Evolutionary conservation across 176 grass and related monocot species (phyloP).

Genomic region (Puccinellia tenuiflora): DNA sequence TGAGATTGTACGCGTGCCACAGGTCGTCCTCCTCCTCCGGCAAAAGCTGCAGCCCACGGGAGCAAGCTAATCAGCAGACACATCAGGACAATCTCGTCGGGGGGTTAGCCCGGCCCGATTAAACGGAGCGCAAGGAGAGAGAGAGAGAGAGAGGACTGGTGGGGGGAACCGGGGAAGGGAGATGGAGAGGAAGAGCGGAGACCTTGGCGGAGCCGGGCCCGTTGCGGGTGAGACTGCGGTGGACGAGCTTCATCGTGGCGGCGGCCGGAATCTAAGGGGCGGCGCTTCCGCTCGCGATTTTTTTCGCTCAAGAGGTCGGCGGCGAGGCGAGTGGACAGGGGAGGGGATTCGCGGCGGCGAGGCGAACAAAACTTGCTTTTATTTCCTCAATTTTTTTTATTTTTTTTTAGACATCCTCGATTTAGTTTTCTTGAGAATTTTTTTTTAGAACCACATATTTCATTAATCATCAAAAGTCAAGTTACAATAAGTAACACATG

Average conservation of each 20-base stretch:
- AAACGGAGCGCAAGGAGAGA: not conserved
- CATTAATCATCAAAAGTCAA: too few relatives aligned
- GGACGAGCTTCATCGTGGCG: conserved; percentile 58
- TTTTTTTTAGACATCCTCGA: too few relatives aligned
- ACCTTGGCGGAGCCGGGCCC: conserved; percentile 86
- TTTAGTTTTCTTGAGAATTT: too few relatives aligned
- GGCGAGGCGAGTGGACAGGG: not conserved
- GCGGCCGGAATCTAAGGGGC: not conserved
- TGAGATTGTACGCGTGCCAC: conserved; percentile 94
- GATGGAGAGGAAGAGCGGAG: not conserved
- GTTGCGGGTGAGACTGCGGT: conserved; percentile 40
- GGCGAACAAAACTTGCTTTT: not conserved
- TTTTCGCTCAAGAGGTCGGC: not conserved
- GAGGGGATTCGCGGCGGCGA: conserved; percentile 5
- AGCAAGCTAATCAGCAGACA: not conserved
- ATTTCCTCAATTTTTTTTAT: not conserved
- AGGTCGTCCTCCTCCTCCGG: conserved; percentile 93
- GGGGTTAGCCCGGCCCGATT: not conserved
- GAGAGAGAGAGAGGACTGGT: not conserved
- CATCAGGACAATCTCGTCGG: not conserved
- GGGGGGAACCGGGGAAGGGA: not conserved
- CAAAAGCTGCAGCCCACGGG: conserved; percentile 34
- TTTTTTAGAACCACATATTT: too few relatives aligned
- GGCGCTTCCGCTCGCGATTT: not conserved
- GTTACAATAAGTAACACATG: too few relatives aligned